Evolutionary conservation across 192 early-diverging fungal genomes (phyloP).

Genomic region (Backusella liffmaniae): DNA sequence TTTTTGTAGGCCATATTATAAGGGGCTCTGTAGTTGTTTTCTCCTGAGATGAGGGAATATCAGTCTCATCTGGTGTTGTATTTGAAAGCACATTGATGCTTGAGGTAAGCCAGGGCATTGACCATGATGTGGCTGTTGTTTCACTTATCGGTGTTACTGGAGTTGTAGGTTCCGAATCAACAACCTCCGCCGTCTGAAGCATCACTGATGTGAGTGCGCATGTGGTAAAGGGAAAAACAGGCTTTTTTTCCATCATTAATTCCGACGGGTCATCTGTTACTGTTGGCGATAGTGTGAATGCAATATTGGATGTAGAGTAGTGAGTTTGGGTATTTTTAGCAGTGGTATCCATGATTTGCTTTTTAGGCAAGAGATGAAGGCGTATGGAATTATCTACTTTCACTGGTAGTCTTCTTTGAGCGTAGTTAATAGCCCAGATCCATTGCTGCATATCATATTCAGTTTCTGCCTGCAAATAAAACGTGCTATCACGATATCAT

Average conservation of each 20-base stretch:
- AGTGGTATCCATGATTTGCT: neutral
- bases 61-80: neutral
- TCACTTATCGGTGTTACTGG: neutral
- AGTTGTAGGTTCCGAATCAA: neutral
- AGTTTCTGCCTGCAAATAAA: constrained; percentile 65
- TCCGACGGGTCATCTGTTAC: neutral
- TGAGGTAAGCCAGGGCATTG: constrained; percentile 31
- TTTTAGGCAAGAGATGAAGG: neutral
- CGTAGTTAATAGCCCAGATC: constrained; percentile 38
- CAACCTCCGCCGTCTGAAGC: constrained; percentile 11
- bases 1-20: constrained; percentile 31
- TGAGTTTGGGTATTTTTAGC: neutral
- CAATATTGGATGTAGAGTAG: neutral
- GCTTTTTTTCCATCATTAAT: neutral
- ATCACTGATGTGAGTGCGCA: constrained; percentile 24
- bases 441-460: constrained; percentile 68
- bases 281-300: neutral
- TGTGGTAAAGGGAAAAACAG: neutral
- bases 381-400: neutral
- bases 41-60: neutral
- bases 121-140: constrained; percentile 14
- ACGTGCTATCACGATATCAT: constrained; percentile 31
- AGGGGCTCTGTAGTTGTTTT: neutral
- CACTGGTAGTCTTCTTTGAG: neutral
- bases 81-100: constrained; percentile 29